A percentile compares a stretch with the other conserved stretches of the same genome.
These are phyloP conservation scores for Crithidia bombi DNA, from an alignment of 208 protist genomes.

Conservation along the genomic window DNA sequence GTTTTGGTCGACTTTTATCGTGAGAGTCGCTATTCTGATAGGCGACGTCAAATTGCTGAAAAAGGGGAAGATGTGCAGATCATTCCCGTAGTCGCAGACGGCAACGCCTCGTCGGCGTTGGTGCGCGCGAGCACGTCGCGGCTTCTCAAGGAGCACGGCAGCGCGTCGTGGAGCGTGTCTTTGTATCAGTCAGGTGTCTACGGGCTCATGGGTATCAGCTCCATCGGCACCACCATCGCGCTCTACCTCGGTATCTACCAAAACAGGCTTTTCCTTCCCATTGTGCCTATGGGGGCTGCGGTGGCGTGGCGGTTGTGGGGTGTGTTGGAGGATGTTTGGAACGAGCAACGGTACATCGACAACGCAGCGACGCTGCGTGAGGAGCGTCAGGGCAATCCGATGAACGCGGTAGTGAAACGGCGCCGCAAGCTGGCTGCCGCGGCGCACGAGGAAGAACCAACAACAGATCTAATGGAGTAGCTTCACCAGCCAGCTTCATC, in stretches of 20 bases:
- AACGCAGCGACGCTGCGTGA: conserved; percentile 71
- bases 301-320: conserved; percentile 81
- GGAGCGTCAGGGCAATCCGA: conserved; percentile 75
- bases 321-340: conserved; percentile 74
- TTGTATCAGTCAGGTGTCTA: conserved; percentile 81
- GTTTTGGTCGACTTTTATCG: conserved; percentile 71
- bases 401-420: conserved; percentile 72
- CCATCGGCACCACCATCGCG: conserved; percentile 54
- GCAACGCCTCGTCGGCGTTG: conserved; percentile 19
- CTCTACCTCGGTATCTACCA: conserved; percentile 72
- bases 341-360: conserved; percentile 80
- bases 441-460: conserved; percentile 40
- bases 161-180: conserved; percentile 64
- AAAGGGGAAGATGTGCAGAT: conserved; percentile 57
- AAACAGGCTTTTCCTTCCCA: conserved; percentile 72
- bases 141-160: conserved; percentile 78
- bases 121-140: conserved; percentile 57
- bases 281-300: conserved; percentile 60
- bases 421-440: conserved; percentile 36
- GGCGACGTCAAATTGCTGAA: conserved; percentile 20
- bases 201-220: conserved; percentile 65
- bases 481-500: too few relatives aligned
- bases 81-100: conserved; percentile 34
- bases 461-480: conserved; percentile 30
- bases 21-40: conserved; percentile 46